Evolutionary conservation across 805 yeast genomes (phyloP), one percentile per base, ranked within the genome.

Genomic region (Wickerhamiella azymoides): DNA sequence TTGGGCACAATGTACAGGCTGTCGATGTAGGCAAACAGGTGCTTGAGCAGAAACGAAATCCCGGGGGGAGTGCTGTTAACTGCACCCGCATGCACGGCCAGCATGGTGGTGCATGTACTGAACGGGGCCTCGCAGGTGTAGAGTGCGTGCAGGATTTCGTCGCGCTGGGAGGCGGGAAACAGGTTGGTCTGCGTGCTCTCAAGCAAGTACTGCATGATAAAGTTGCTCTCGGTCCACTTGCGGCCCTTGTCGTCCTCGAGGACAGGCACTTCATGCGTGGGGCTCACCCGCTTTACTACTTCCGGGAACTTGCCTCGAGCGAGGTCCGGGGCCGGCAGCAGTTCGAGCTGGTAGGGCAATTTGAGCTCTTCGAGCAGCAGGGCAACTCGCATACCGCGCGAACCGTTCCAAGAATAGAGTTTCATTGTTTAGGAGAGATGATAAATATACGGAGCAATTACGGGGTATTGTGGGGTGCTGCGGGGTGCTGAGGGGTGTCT

Each of bases 351-450:
- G 76, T 76, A 79, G 52, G 77, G 85, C 55, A 78, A 75, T 59
- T 83, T 84, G 62, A 79, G 81, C 49, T 62, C 62, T 70, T 77
- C 77, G 75, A 63, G 79, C 70, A 55, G 80, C 83, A 47, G 79
- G 73, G 62, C 79, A 67, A 50, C 66, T 64, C 40, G n/a, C 21
- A 25, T 11, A 8, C 40, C 30, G 7, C 40, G 40, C 21, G 30
- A 24, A 13, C 11, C 5, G 17, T 37, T 37, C 28, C 17, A 24
- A 5, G 30, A n/a, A 17, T 37, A 37, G 3, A 37, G 28, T 14
- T n/a, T 37, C 10, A 37, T 26, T 33, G 5, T n/a, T n/a, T n/a
- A n/a, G n/a, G n/a, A n/a, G 7, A 21, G 24, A 21, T 21, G 24
- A 21, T 21, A 21, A 21, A 21, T 21, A 21, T 21, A 7, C 6